phyloP scores from a whole-genome alignment of 345 rosid genomes.

The Brassica incana region DNA sequence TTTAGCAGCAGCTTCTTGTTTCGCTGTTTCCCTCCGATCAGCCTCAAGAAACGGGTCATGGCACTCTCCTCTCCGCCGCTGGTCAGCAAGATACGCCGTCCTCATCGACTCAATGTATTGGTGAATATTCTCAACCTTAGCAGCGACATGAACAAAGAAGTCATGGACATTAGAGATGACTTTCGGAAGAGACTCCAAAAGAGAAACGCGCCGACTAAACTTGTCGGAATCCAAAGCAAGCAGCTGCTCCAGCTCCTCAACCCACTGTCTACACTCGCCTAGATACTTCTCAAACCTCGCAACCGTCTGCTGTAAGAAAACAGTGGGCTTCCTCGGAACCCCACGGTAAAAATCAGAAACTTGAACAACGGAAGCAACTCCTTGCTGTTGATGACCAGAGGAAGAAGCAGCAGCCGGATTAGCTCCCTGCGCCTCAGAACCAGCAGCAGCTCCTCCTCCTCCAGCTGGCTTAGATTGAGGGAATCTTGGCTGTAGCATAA shows the following conservation, averaged over 20 bases:
- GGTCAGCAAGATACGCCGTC: constrained; percentile 84
- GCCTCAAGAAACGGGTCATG: constrained; percentile 95
- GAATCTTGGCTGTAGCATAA: constrained; percentile 77
- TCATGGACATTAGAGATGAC: constrained; percentile 89
- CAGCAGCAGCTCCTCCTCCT: constrained; percentile 10
- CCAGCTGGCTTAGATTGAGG: constrained; percentile 51
- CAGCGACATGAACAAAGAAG: constrained; percentile 93
- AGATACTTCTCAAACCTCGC: constrained; percentile 86
- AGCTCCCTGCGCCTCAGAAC: constrained; percentile 65
- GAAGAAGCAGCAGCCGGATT: constrained; percentile 54
- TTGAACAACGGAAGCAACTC: constrained; percentile 54
- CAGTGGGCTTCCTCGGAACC: constrained; percentile 87
- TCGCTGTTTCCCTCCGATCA: constrained; percentile 93
- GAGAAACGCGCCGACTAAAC: constrained; percentile 54
- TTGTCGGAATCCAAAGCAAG: constrained; percentile 70
- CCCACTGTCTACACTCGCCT: constrained; percentile 80
- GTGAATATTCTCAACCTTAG: constrained; percentile 94
- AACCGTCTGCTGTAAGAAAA: constrained; percentile 75
- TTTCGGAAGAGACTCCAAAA: constrained; percentile 83
- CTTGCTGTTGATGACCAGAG: constrained; percentile 67
- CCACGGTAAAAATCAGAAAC: constrained; percentile 85
- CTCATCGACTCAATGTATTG: constrained; percentile 91
- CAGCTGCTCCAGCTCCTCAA: constrained; percentile 91
- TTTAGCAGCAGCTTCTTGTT: constrained; percentile 94
- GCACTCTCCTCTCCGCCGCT: constrained; percentile 74